A percentile compares a stretch with the other conserved stretches of the same genome.
Conservation (phyloP, 495 filamentous ascomycete species). For the Copromyces sp. region DNA sequence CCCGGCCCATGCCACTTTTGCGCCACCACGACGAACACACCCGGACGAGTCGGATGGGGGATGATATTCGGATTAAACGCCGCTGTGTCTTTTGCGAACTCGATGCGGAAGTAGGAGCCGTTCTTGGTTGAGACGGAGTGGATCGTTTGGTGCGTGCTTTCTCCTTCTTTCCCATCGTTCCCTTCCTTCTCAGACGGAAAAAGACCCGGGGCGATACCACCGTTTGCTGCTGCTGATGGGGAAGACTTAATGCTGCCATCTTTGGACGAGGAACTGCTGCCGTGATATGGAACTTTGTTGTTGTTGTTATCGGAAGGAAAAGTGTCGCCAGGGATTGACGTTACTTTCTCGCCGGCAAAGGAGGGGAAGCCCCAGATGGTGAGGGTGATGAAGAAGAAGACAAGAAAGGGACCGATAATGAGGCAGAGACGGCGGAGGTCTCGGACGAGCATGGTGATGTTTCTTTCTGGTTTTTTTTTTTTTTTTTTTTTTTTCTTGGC, state of each 20-base stretch:
- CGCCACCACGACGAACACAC: constrained; percentile 39
- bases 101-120: constrained; percentile 32
- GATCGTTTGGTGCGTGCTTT: constrained; percentile 24
- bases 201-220: background rate
- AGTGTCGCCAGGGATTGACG: constrained; percentile 2
- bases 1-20: constrained; percentile 14
- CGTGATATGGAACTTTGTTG: background rate
- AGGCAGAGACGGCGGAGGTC: constrained; percentile 24
- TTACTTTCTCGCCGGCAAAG: constrained; percentile 2
- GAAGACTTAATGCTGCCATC: background rate
- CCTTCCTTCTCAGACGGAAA: background rate
- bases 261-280: background rate
- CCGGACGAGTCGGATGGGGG: constrained; percentile 33
- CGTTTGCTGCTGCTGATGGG: background rate
- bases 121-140: constrained; percentile 33
- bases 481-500: no score
- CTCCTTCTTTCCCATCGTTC: background rate
- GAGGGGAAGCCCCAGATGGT: constrained; percentile 11
- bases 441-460: constrained; percentile 20
- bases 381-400: constrained; percentile 16
- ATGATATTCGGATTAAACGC: constrained; percentile 45
- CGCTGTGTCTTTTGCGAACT: constrained; percentile 21
- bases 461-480: background rate
- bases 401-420: constrained; percentile 13
- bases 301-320: background rate